Evolutionary conservation across 225 moss, liverwort and hornwort genomes (phyloP).

Genomic region (Bryoerythrophyllum caledonicum): DNA sequence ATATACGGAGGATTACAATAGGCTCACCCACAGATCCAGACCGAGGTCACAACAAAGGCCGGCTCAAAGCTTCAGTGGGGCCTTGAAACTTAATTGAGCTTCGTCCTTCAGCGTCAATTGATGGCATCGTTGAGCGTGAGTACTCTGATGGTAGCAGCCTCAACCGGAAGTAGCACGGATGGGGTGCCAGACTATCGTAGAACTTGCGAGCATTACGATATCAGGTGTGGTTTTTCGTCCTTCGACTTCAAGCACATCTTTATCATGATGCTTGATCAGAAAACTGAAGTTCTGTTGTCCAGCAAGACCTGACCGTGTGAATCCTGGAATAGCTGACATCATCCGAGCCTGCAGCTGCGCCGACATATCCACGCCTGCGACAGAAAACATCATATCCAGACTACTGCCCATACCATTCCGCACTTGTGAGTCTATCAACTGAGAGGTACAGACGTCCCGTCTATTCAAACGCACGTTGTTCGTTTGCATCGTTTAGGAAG

Average conservation of each 20-base stretch:
- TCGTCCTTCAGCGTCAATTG: no score
- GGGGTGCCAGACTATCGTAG: slow-evolving; percentile 43
- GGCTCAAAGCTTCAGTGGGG: no score
- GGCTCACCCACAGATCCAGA: no score
- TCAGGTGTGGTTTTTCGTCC: slow-evolving; percentile 46
- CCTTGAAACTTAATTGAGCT: no score
- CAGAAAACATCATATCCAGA: background rate
- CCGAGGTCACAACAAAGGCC: no score
- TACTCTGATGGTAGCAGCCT: no score
- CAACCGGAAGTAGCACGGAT: no score
- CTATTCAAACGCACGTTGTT: slow-evolving; percentile 34
- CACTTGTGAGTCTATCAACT: background rate
- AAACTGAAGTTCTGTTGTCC: slow-evolving; percentile 53
- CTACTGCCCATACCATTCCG: background rate
- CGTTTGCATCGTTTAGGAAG: slow-evolving; percentile 47
- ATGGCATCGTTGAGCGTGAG: no score
- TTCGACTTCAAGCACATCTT: slow-evolving; percentile 44
- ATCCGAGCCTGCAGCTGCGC: slow-evolving; percentile 47
- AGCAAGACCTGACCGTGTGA: slow-evolving; percentile 49
- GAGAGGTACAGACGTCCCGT: background rate
- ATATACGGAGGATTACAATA: no score
- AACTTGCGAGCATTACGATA: slow-evolving; percentile 54
- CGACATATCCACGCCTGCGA: slow-evolving; percentile 56
- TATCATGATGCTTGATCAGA: slow-evolving; percentile 57
- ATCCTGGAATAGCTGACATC: slow-evolving; percentile 40